Evolutionary conservation across 2,329 filamentous ascomycete genomes (phyloP), one percentile per base, ranked within the genome.

Genomic region (Colletotrichum sojae): DNA sequence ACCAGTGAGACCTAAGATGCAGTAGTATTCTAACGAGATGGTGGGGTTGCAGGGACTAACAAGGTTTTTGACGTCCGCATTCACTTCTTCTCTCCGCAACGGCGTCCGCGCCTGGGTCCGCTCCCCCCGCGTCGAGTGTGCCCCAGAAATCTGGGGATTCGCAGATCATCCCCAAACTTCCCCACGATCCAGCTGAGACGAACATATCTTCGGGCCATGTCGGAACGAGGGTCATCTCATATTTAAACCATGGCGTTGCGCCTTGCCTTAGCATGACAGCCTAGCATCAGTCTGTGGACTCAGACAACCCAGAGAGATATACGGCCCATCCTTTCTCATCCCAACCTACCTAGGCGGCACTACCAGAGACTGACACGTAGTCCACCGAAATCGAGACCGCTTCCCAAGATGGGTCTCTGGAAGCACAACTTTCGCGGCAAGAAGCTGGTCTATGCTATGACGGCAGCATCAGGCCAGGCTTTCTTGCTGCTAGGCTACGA

Each of bases 401-500:
- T 43, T 43, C 40, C 15, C 15, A 48, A 48, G 10, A 48, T 48
- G 45, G 45, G 45, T 10, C 10, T 48, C 16, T 55, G 52, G 52
- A 55, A 55, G n/a, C 52, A 55, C n/a, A 36, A 55, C 6, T 39
- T 55, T 20, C 52, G 52, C 18, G 52, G 52, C n/a, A 55, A 5
- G n/a, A 39, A 18, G 52, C 52, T 55, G n/a, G 52, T 55, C 27
- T 40, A 31, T 10, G 31, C 52, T 39, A 31, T 55, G 5, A 55
- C 52, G 52, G 52, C 52, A 18, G 52, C 52, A 20, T 55, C 52
- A 10, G 15, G 52, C 31, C 31, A 40, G 16, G 27, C 52, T 4
- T 55, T 55, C n/a, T n/a, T 55, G 55, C 22, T 58, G 13, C 20
- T 58, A 6, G 55, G 55, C 39, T 58, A 58, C 18, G 55, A 58